A percentile compares a stretch with the other conserved stretches of the same genome.
Evolutionary conservation across 306 rosid species (phyloP).

Genomic region (Ochetophila trinervis): DNA sequence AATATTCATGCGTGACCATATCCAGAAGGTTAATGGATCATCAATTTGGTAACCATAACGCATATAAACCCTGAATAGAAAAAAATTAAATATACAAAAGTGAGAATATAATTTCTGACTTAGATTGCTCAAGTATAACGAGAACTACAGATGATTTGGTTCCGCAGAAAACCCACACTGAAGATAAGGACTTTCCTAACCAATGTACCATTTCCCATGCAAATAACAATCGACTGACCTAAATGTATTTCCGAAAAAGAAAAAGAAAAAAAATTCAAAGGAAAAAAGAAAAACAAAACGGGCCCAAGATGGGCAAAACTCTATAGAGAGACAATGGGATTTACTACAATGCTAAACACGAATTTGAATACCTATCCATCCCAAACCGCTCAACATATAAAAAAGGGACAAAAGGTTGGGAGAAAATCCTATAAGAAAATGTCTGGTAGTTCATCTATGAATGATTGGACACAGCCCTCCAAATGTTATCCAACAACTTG

Average conservation of each 20-base stretch:
- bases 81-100: too few relatives aligned
- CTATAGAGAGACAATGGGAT: neutral
- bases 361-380: slow-evolving; percentile 27
- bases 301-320: neutral
- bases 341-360: slow-evolving; percentile 24
- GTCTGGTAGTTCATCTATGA: slow-evolving; percentile 26
- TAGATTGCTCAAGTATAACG: too few relatives aligned
- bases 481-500: slow-evolving; percentile 30
- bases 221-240: neutral
- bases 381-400: slow-evolving; percentile 23
- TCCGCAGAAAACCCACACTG: neutral
- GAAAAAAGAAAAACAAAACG: neutral
- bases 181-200: neutral
- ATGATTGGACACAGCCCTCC: slow-evolving; percentile 25
- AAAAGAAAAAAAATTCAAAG: neutral
- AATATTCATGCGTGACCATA: too few relatives aligned
- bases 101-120: too few relatives aligned
- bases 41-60: too few relatives aligned
- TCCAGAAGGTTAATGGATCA: too few relatives aligned
- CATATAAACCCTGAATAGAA: too few relatives aligned
- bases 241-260: neutral
- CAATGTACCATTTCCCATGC: neutral
- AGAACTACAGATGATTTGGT: too few relatives aligned
- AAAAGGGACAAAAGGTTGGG: slow-evolving; percentile 1
- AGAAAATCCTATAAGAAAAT: slow-evolving; percentile 27